Conservation (phyloP, 345 rosid genomes). For the Linum lewisii region DNA sequence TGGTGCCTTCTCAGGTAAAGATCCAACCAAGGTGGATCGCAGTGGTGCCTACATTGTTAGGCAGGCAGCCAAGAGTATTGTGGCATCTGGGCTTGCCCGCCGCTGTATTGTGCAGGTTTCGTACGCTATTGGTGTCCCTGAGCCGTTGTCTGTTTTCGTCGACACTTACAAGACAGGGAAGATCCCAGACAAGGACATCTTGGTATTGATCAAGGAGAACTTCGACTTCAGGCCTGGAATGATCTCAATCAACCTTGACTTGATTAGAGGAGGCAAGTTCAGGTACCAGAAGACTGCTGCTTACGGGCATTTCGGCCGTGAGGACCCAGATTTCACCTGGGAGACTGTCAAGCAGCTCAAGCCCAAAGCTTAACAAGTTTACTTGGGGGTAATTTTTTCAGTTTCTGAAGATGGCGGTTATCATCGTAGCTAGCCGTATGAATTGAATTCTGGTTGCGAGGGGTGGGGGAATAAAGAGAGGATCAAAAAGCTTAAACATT, state of each 20-base stretch:
- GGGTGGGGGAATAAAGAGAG: too few species aligned
- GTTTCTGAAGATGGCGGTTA: not conserved
- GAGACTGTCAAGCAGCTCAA: conserved; percentile 6
- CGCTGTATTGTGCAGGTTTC: conserved; percentile 73
- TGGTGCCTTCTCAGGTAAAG: conserved; percentile 56
- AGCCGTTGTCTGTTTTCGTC: conserved; percentile 3
- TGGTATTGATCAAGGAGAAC: conserved; percentile 5
- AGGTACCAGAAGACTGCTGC: conserved; percentile 8
- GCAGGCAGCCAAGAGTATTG: conserved; percentile 74
- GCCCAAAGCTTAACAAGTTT: not conserved
- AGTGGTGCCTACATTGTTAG: conserved; percentile 76
- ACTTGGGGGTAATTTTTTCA: not conserved
- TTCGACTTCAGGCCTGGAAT: conserved; percentile 6
- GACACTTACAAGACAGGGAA: conserved; percentile 28
- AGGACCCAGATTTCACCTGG: conserved; percentile 3
- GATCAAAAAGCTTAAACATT: too few species aligned
- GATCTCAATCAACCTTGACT: conserved; percentile 5
- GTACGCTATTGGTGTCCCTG: conserved; percentile 38
- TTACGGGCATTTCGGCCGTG: conserved; percentile 6
- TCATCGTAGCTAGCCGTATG: not conserved
- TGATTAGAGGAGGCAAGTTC: conserved; percentile 4
- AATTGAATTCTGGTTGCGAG: not conserved
- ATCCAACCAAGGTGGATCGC: conserved; percentile 70
- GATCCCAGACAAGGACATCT: conserved; percentile 28
- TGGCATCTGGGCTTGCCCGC: conserved; percentile 64